These are phyloP conservation scores for Exserohilum turcica DNA, from an alignment of 2,329 filamentous ascomycete species.

Conservation along the genomic window DNA sequence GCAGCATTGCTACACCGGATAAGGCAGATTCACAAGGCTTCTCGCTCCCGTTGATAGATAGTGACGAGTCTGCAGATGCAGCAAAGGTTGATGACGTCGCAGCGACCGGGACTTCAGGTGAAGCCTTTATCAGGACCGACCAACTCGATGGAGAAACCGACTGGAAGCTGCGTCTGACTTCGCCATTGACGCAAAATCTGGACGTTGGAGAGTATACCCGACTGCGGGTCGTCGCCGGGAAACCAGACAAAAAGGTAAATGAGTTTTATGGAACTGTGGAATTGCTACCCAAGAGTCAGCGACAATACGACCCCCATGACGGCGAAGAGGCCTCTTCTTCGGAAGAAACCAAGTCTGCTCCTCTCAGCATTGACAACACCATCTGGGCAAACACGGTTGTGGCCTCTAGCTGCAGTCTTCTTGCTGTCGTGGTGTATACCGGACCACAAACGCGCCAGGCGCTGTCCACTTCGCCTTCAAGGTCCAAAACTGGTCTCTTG, in stretches of 20 bases:
- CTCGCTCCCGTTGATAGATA: constrained; percentile 28
- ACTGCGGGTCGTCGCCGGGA: constrained; percentile 76
- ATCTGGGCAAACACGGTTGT: constrained; percentile 99
- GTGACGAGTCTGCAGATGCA: constrained; percentile 18
- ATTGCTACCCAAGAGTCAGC: constrained; percentile 62
- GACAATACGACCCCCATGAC: constrained; percentile 54
- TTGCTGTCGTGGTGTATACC: constrained; percentile 92
- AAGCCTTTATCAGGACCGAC: constrained; percentile 96
- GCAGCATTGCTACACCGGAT: constrained; percentile 10
- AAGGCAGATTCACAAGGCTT: constrained; percentile 4
- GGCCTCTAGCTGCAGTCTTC: constrained; percentile 85
- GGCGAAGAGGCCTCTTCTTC: constrained; percentile 25
- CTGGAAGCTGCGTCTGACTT: constrained; percentile 93
- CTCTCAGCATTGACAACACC: constrained; percentile 93
- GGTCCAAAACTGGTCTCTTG: constrained; percentile 90
- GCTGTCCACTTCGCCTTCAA: constrained; percentile 85
- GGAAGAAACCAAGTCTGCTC: constrained; percentile 60
- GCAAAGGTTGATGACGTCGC: constrained; percentile 22
- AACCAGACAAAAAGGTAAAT: constrained; percentile 92
- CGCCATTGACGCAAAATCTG: constrained; percentile 81
- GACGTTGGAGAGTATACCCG: constrained; percentile 70
- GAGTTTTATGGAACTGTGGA: constrained; percentile 92
- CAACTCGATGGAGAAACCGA: constrained; percentile 98
- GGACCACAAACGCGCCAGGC: constrained; percentile 93
- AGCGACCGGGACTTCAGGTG: constrained; percentile 62